Conservation (phyloP, 1,139 yeast species). For the Suhomyces chickasaworum region DNA sequence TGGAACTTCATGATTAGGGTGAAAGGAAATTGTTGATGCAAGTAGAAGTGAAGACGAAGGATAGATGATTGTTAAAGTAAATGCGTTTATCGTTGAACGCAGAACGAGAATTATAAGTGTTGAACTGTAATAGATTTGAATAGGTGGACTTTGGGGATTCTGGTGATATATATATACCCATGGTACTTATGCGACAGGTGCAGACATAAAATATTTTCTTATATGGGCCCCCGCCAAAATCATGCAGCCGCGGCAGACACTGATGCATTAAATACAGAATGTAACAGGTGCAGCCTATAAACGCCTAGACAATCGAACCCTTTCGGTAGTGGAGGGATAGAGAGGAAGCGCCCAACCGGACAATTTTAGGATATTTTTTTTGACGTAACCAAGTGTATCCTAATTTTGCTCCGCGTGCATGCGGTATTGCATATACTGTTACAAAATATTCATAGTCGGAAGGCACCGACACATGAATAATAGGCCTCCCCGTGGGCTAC, state of each 20-base stretch:
- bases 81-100: not conserved
- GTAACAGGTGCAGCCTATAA: slow-evolving; percentile 2
- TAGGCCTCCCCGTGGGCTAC: not conserved
- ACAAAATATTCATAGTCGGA: not conserved
- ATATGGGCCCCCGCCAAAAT: slow-evolving; percentile 2
- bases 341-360: not conserved
- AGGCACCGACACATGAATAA: not conserved
- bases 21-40: not conserved
- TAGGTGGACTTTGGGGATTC: not conserved
- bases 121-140: not conserved
- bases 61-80: not conserved
- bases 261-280: slow-evolving; percentile 1
- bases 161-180: slow-evolving; percentile 4
- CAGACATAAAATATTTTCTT: not conserved
- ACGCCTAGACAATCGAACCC: slow-evolving; percentile 5
- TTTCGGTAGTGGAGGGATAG: not conserved
- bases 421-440: not conserved
- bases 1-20: slow-evolving; percentile 2
- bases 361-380: slow-evolving; percentile 9
- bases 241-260: slow-evolving; percentile 8
- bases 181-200: slow-evolving; percentile 1
- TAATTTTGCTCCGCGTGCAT: slow-evolving; percentile 1
- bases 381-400: not conserved
- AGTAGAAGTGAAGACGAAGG: not conserved
- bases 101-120: not conserved